Percentiles rank a stretch among this genome's conserved stretches.
Evolutionary conservation across 164 flowering plant species (phyloP).

Genomic region (Buxus sempervirens): DNA sequence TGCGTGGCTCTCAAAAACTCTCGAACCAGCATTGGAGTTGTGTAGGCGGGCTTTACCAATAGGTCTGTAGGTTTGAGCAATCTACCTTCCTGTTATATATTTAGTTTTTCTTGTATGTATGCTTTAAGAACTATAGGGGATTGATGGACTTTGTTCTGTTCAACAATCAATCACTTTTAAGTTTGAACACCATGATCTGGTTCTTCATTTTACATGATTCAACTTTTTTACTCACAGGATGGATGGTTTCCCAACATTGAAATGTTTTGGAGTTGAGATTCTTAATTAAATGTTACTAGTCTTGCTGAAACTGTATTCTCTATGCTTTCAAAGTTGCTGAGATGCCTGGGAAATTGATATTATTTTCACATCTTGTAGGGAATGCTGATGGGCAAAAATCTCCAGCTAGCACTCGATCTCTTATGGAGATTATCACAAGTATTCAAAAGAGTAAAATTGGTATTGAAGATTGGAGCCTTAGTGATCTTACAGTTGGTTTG

Average conservation of each 20-base stretch:
- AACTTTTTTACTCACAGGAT: neutral
- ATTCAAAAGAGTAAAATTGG: slow-evolving; percentile 77
- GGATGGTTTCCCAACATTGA: neutral
- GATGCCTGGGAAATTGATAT: slow-evolving; percentile 8
- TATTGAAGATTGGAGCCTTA: slow-evolving; percentile 80
- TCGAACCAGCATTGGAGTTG: slow-evolving; percentile 86
- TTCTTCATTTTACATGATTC: no score
- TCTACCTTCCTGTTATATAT: neutral
- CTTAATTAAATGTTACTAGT: neutral
- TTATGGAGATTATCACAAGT: slow-evolving; percentile 71
- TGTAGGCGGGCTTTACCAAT: slow-evolving; percentile 69
- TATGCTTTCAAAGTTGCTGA: neutral
- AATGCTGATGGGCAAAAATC: slow-evolving; percentile 38
- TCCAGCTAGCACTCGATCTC: slow-evolving; percentile 54
- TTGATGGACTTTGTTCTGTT: neutral
- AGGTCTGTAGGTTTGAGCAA: slow-evolving; percentile 42
- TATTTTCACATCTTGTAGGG: slow-evolving; percentile 31
- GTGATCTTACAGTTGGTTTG: slow-evolving; percentile 83
- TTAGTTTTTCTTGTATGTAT: neutral
- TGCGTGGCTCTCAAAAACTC: slow-evolving; percentile 83
- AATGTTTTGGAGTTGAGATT: neutral
- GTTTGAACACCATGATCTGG: no score
- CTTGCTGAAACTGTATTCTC: neutral
- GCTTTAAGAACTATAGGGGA: neutral
- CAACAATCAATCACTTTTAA: neutral